Evolutionary conservation across 371 early-diverging fungal genomes (phyloP).

Genomic region (Rhizopus arrhizus): DNA sequence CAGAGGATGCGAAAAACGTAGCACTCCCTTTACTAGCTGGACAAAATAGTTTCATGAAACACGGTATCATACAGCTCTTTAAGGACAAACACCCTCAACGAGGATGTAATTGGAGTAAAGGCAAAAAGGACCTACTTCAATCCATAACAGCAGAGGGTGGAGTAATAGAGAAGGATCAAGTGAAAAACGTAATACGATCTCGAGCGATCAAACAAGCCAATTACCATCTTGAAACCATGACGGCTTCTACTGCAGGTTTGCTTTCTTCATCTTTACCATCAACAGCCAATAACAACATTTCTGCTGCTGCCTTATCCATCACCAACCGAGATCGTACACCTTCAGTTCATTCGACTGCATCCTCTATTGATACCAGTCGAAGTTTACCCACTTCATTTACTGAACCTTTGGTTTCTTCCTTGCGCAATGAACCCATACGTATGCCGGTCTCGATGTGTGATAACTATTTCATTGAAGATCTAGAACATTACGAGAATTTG

Average conservation of each 20-base stretch:
- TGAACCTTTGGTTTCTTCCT: conserved; percentile 30
- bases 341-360: conserved; percentile 49
- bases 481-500: conserved; percentile 61
- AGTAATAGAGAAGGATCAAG: not conserved
- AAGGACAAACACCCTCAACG: conserved; percentile 71
- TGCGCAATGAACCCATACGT: conserved; percentile 61
- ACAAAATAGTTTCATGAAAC: conserved; percentile 71
- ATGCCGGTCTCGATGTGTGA: conserved; percentile 47
- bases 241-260: not conserved
- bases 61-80: conserved; percentile 77
- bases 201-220: not conserved
- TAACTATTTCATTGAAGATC: conserved; percentile 55
- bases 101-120: conserved; percentile 53
- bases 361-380: conserved; percentile 47
- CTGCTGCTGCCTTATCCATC: not conserved
- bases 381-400: conserved; percentile 26
- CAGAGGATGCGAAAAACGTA: conserved; percentile 75
- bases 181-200: not conserved
- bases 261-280: not conserved
- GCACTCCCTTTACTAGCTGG: conserved; percentile 66
- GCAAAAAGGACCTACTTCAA: conserved; percentile 8
- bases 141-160: not conserved
- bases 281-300: not conserved
- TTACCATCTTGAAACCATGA: not conserved
- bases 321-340: conserved; percentile 39